Evolutionary conservation across 352 stramenopile genomes (phyloP).

Genomic region (Pythium dissotocum): DNA sequence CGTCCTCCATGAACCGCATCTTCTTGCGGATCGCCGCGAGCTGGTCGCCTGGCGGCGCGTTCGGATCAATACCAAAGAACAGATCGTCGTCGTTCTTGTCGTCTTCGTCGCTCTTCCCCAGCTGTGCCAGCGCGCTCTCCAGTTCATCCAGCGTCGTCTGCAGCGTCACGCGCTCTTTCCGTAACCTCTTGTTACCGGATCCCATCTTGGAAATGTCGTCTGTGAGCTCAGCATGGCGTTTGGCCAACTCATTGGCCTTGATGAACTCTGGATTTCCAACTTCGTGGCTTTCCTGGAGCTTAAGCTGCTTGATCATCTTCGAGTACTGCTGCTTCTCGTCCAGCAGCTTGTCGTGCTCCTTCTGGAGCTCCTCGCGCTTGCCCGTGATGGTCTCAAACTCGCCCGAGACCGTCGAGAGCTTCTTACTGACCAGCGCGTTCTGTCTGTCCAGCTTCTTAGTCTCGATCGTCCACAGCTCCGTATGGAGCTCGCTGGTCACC

Average conservation of each 20-base stretch:
- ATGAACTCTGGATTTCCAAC: constrained; percentile 84
- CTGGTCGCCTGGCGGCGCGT: constrained; percentile 51
- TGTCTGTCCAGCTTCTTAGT: constrained; percentile 78
- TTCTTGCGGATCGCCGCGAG: constrained; percentile 67
- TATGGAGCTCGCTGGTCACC: constrained; percentile 80
- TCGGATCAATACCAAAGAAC: constrained; percentile 77
- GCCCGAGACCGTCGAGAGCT: constrained; percentile 69
- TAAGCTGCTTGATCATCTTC: constrained; percentile 83
- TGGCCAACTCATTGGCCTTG: constrained; percentile 69
- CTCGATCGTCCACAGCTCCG: constrained; percentile 85
- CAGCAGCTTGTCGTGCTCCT: constrained; percentile 73
- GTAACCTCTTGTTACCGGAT: constrained; percentile 78
- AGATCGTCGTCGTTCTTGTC: constrained; percentile 65
- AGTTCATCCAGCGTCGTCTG: constrained; percentile 70
- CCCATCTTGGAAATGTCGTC: constrained; percentile 87
- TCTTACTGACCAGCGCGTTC: constrained; percentile 52
- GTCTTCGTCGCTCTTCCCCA: constrained; percentile 66
- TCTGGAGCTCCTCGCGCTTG: constrained; percentile 57
- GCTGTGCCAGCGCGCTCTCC: constrained; percentile 63
- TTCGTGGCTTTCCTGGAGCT: constrained; percentile 63
- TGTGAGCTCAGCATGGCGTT: constrained; percentile 72
- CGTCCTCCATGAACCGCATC: constrained; percentile 71
- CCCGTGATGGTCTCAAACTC: constrained; percentile 72
- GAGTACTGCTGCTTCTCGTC: constrained; percentile 74
- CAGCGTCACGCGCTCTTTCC: constrained; percentile 74